Percentiles rank a stretch among this genome's conserved stretches.
These are phyloP conservation scores for Stemphylium beticola DNA, from an alignment of 2,329 filamentous ascomycete genomes.

Conservation along the genomic window DNA sequence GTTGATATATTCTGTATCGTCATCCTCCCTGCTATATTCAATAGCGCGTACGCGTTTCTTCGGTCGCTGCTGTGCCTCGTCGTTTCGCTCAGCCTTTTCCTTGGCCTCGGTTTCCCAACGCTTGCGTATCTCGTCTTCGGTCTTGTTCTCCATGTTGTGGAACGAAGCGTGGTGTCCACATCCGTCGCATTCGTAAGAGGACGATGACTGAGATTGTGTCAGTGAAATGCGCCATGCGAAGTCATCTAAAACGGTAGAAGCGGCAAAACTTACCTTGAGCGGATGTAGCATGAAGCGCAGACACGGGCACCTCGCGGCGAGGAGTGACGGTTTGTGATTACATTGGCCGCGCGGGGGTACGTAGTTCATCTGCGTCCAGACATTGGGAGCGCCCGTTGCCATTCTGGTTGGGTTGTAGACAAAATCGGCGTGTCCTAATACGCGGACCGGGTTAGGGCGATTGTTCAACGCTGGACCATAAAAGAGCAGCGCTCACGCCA, in stretches of 20 bases:
- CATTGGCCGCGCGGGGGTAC: conserved; percentile 58
- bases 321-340: conserved; percentile 56
- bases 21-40: conserved; percentile 20
- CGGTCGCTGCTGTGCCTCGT: conserved; percentile 21
- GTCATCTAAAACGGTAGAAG: neutral
- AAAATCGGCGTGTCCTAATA: neutral
- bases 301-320: conserved; percentile 58
- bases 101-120: conserved; percentile 53
- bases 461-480: neutral
- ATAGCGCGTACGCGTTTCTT: conserved; percentile 40
- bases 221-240: neutral
- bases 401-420: conserved; percentile 9
- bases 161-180: conserved; percentile 63
- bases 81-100: conserved; percentile 27
- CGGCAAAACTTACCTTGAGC: conserved; percentile 52
- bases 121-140: conserved; percentile 55
- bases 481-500: neutral
- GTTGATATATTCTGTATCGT: neutral
- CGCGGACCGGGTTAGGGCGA: neutral
- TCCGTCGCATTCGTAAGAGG: conserved; percentile 62
- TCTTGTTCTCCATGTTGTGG: conserved; percentile 60
- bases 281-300: conserved; percentile 64
- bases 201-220: conserved; percentile 47
- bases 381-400: conserved; percentile 43
- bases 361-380: conserved; percentile 61